These are phyloP conservation scores for Verticillium zaregamsianum DNA, from an alignment of 2,329 filamentous ascomycete genomes.

Conservation along the genomic window DNA sequence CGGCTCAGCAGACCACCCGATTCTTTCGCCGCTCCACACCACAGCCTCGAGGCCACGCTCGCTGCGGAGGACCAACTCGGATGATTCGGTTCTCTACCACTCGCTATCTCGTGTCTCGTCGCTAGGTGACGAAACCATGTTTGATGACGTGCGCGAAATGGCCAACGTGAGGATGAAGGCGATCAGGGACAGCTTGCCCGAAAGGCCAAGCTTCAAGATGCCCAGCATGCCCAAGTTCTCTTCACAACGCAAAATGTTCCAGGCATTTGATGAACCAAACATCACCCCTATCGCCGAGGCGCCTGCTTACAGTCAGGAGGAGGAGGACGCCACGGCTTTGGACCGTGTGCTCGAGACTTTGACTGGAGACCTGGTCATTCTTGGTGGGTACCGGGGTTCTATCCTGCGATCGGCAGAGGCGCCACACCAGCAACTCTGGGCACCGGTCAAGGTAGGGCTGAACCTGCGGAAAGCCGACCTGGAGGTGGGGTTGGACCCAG, in stretches of 20 bases:
- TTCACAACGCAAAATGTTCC: slow-evolving; percentile 20
- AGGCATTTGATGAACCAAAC: slow-evolving; percentile 6
- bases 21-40: slow-evolving; percentile 3
- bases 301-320: slow-evolving; percentile 14
- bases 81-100: slow-evolving; percentile 75
- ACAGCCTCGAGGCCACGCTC: slow-evolving; percentile 5
- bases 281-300: slow-evolving; percentile 14
- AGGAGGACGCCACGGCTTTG: slow-evolving; percentile 27
- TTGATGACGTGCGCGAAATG: slow-evolving; percentile 75
- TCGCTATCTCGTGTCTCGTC: slow-evolving; percentile 76
- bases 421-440: slow-evolving; percentile 86
- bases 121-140: slow-evolving; percentile 77
- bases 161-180: slow-evolving; percentile 88
- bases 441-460: slow-evolving; percentile 86
- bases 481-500: slow-evolving; percentile 75
- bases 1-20: background rate
- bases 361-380: slow-evolving; percentile 79
- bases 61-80: slow-evolving; percentile 63
- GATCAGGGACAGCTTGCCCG: slow-evolving; percentile 81
- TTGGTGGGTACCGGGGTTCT: slow-evolving; percentile 89
- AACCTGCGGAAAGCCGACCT: slow-evolving; percentile 90
- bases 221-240: slow-evolving; percentile 55
- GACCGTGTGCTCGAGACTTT: slow-evolving; percentile 61
- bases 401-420: slow-evolving; percentile 80
- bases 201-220: slow-evolving; percentile 72